These are phyloP conservation scores for Camptophora hylomeconis DNA, from an alignment of 2,329 filamentous ascomycete species.

Conservation along the genomic window DNA sequence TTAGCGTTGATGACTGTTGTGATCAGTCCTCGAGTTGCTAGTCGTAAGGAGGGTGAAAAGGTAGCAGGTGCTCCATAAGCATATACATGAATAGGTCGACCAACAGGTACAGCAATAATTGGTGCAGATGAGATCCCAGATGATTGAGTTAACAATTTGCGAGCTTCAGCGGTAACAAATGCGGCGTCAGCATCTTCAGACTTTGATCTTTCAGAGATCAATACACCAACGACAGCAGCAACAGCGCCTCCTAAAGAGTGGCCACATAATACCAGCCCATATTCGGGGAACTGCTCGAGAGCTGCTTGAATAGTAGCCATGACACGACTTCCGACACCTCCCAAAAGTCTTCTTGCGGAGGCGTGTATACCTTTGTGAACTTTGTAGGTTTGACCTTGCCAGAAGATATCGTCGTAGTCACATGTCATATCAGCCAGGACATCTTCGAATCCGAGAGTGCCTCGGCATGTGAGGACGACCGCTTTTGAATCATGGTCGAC, in stretches of 20 bases:
- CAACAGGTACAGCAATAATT: conserved; percentile 45
- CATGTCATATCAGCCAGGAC: conserved; percentile 62
- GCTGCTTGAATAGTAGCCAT: conserved; percentile 53
- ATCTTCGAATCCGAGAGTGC: conserved; percentile 61
- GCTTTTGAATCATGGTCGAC: conserved; percentile 59
- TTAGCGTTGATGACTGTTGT: conserved; percentile 62
- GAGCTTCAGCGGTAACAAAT: conserved; percentile 48
- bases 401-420: conserved; percentile 53
- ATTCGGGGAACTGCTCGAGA: conserved; percentile 52
- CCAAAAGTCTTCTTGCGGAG: conserved; percentile 53
- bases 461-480: conserved; percentile 58
- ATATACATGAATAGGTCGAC: conserved; percentile 64
- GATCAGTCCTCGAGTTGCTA: conserved; percentile 59
- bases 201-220: conserved; percentile 47
- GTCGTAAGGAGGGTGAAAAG: conserved; percentile 56
- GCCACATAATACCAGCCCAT: conserved; percentile 56
- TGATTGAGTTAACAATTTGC: conserved; percentile 27
- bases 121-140: conserved; percentile 24
- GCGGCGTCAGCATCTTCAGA: conserved; percentile 26
- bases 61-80: conserved; percentile 64
- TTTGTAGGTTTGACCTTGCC: conserved; percentile 52
- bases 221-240: conserved; percentile 55
- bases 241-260: conserved; percentile 60
- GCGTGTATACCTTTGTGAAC: conserved; percentile 66
- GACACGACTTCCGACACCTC: conserved; percentile 54